Evolutionary conservation across 2,329 filamentous ascomycete genomes (phyloP).

Genomic region (Ophiocordyceps camponoti-floridani): DNA sequence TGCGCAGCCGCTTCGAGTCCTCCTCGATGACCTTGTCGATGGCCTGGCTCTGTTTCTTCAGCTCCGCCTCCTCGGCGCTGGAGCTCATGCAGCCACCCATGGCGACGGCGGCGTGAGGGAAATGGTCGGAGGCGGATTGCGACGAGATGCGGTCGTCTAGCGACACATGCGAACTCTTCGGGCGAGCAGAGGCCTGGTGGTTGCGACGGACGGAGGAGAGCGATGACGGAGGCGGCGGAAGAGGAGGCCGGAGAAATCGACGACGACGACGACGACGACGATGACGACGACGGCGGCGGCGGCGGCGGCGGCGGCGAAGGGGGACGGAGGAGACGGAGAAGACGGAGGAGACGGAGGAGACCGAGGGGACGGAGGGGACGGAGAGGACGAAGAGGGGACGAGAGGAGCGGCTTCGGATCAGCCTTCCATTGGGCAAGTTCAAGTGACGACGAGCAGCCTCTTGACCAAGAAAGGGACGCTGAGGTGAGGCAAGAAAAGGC

Average conservation of each 20-base stretch:
- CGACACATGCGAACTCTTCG: constrained; percentile 1
- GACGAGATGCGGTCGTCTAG: not conserved
- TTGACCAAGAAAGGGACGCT: too few species aligned
- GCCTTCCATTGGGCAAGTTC: not conserved
- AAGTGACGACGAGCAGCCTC: too few species aligned
- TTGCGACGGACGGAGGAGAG: not conserved
- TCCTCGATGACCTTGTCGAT: constrained; percentile 91
- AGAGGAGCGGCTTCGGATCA: not conserved
- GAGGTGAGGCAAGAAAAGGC: not conserved
- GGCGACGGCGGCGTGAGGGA: constrained; percentile 4
- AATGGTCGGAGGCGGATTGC: constrained; percentile 1
- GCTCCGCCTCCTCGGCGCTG: constrained; percentile 69
- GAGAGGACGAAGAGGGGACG: not conserved
- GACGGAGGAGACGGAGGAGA: not conserved
- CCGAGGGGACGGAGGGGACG: not conserved
- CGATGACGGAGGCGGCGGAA: not conserved
- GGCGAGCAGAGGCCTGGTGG: too few species aligned
- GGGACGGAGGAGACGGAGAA: not conserved
- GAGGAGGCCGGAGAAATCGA: too few species aligned
- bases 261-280: too few species aligned
- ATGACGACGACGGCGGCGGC: too few species aligned
- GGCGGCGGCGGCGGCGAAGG: not conserved
- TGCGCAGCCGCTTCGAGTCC: constrained; percentile 76
- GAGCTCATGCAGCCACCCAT: constrained; percentile 95
- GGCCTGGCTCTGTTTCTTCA: constrained; percentile 90